phyloP scores from a whole-genome alignment of 768 basidiomycete genomes.

The Gyrodon lividus region DNA sequence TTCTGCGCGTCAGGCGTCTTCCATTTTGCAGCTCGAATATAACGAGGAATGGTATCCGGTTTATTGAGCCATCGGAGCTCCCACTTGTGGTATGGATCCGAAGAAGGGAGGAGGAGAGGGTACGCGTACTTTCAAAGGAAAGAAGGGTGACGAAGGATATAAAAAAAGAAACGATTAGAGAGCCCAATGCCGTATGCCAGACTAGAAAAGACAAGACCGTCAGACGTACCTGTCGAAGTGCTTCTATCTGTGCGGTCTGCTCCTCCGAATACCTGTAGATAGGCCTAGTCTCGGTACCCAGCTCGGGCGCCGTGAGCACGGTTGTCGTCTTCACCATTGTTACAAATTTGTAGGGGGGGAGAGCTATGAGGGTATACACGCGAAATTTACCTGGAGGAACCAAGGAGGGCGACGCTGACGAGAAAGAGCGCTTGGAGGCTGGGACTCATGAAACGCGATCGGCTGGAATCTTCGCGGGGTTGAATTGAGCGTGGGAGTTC shows the following conservation, averaged over 20 bases:
- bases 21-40: conserved; percentile 88
- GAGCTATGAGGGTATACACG: not conserved
- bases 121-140: conserved; percentile 55
- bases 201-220: no score
- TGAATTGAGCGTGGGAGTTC: no score
- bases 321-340: conserved; percentile 42
- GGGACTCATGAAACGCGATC: not conserved
- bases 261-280: conserved; percentile 59
- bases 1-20: conserved; percentile 72
- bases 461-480: not conserved
- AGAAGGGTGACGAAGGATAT: not conserved
- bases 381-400: not conserved
- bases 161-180: no score
- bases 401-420: not conserved
- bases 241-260: conserved; percentile 58
- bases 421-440: not conserved
- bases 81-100: conserved; percentile 74
- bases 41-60: conserved; percentile 65
- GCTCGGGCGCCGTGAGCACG: conserved; percentile 56
- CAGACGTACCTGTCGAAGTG: conserved; percentile 55
- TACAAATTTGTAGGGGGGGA: not conserved
- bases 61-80: conserved; percentile 73
- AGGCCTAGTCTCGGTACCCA: conserved; percentile 53
- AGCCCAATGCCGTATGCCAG: no score
- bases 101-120: conserved; percentile 58